Base-by-base conservation (phyloP, 768 basidiomycete genomes). In the Lactarius quietus region DNA sequence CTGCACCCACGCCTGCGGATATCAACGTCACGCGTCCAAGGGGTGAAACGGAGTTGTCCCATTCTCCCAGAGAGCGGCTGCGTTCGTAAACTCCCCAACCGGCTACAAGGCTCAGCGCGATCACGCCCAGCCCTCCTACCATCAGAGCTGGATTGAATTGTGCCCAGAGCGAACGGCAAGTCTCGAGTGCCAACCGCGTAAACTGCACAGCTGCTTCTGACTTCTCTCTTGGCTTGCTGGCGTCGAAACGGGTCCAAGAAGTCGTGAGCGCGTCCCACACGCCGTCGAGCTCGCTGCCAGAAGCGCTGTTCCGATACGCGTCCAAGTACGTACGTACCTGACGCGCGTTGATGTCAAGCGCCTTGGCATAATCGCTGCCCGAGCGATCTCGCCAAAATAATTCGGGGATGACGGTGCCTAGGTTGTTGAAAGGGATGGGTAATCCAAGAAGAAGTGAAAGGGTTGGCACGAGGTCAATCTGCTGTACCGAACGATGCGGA, bases 391-490 rank as follows among this genome's bases (percentile, higher is more conserved):
- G 82, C 78, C 84, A 84, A 76, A 99, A 98, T 12, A 96, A 77
- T 72, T 98, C 96, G 0, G 97, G 96, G 35, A 99, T 92, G 65
- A 97, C 77, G 6, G 82, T 86, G 0, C 97, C 97, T 12, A 99
- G 87, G 70, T 95, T 98, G 75, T 95, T 97, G 79, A 89, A 98
- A 0, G 97, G 97, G 45, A 99, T 91, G 0, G 95, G 93, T 3
- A 97, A 79, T 17, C 97, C 96, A 12, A 98, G 86, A 18, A 97
- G 84, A 20, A 98, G 85, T 0, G 94, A 88, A 23, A 98, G 76
- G 0, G 94, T 88, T 0, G 96, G 93, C 0, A 97, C 83, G 55
- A 99, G 80, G 75, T 98, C 96, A 67, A 98, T 95, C 76, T 99
- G 97, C 70, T 95, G 90, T 60, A 96, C 83, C 12, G 81, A 79